A percentile compares a stretch with the other conserved stretches of the same genome.
These are phyloP conservation scores for Boletus pseudopeckii DNA, from an alignment of 768 basidiomycete species.

Conservation along the genomic window DNA sequence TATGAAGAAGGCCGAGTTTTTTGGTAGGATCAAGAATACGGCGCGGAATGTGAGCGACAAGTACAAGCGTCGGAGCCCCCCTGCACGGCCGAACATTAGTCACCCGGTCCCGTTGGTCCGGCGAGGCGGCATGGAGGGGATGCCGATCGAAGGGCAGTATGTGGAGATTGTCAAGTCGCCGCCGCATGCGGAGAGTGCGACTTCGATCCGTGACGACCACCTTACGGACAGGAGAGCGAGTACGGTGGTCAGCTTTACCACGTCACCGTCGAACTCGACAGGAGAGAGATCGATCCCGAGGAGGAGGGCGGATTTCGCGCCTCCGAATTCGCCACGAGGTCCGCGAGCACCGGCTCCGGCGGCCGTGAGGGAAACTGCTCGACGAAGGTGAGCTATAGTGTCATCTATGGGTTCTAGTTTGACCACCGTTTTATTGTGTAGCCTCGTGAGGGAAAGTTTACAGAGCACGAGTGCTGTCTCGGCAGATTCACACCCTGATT, in stretches of 20 bases:
- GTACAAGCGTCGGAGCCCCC: conserved; percentile 39
- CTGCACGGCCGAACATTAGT: conserved; percentile 51
- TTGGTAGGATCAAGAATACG: conserved; percentile 59
- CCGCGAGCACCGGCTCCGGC: conserved; percentile 23
- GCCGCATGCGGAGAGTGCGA: conserved; percentile 20
- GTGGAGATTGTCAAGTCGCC: conserved; percentile 30
- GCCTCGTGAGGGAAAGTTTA: conserved; percentile 54
- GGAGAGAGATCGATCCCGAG: conserved; percentile 63
- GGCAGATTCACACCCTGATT: conserved; percentile 32
- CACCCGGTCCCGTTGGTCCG: conserved; percentile 48
- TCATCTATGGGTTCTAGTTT: background rate
- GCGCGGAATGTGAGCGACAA: conserved; percentile 68
- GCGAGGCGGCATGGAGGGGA: conserved; percentile 14
- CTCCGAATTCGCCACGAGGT: conserved; percentile 48
- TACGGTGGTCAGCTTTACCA: conserved; percentile 45
- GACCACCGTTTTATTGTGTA: conserved; percentile 30
- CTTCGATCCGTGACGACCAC: conserved; percentile 41
- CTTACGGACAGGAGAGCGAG: conserved; percentile 31
- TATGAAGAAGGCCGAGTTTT: conserved; percentile 69
- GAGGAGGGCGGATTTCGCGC: conserved; percentile 64
- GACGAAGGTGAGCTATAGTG: conserved; percentile 19
- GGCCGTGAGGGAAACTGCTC: conserved; percentile 21
- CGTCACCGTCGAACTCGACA: conserved; percentile 65
- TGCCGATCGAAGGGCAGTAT: conserved; percentile 32
- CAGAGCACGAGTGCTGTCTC: conserved; percentile 40